Evolutionary conservation across 2,329 filamentous ascomycete genomes (phyloP).

Genomic region (Sporothrix curviconia): DNA sequence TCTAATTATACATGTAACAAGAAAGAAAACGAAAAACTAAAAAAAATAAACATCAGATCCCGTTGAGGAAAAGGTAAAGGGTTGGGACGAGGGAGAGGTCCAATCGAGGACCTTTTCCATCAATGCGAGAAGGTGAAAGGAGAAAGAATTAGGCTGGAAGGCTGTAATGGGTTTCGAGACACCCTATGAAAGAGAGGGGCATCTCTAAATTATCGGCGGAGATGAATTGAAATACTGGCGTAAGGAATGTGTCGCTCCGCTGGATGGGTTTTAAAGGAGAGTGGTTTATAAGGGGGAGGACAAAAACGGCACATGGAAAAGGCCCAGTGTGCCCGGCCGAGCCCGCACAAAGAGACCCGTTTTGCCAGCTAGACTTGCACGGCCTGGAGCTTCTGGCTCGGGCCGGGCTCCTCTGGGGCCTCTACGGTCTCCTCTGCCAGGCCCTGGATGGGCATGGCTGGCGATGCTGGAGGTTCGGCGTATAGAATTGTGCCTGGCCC

Average conservation of each 20-base stretch:
- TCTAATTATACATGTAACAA: neutral
- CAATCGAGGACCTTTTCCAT: no score
- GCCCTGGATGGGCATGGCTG: slow-evolving; percentile 10
- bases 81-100: no score
- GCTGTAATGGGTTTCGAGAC: no score
- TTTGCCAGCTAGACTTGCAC: slow-evolving; percentile 8
- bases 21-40: neutral
- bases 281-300: no score
- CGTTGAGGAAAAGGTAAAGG: neutral
- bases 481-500: slow-evolving; percentile 34
- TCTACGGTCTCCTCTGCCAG: neutral
- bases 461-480: slow-evolving; percentile 35
- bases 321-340: neutral
- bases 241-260: no score
- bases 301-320: neutral
- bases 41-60: neutral
- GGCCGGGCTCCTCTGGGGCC: neutral
- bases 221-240: no score
- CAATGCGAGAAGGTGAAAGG: no score
- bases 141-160: no score
- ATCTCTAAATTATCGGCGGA: no score
- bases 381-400: slow-evolving; percentile 2
- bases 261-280: no score
- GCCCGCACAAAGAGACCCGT: neutral
- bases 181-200: no score